phyloP scores from a whole-genome alignment of 2,329 filamentous ascomycete genomes.

The Sporothrix curviconia region DNA sequence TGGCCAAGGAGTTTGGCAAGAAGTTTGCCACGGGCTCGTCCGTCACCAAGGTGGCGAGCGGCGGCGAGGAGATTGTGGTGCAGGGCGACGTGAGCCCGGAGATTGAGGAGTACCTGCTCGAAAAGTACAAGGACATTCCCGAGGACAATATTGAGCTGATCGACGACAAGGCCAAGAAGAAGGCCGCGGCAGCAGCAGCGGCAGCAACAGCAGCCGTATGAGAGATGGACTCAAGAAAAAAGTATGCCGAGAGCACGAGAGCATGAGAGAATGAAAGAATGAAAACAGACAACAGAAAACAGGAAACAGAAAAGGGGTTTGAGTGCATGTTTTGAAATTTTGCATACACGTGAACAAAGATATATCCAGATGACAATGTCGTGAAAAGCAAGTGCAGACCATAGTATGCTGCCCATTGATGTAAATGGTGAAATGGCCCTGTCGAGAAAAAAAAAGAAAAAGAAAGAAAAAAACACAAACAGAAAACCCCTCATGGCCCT shows the following conservation, averaged over 20 bases:
- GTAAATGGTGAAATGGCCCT: neutral
- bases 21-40: slow-evolving; percentile 94
- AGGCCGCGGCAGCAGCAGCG: slow-evolving; percentile 26
- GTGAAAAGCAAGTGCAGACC: neutral
- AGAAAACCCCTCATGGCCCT: neutral
- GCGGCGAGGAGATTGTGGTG: slow-evolving; percentile 93
- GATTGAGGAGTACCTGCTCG: slow-evolving; percentile 81
- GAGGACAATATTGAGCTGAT: slow-evolving; percentile 93
- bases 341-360: too few species aligned
- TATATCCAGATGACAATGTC: too few species aligned
- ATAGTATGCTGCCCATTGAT: neutral
- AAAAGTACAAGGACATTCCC: slow-evolving; percentile 84
- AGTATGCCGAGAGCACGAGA: too few species aligned
- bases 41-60: slow-evolving; percentile 80
- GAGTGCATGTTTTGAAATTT: too few species aligned
- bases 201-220: neutral
- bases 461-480: neutral
- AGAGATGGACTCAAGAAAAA: too few species aligned
- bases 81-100: slow-evolving; percentile 96
- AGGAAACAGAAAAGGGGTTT: too few species aligned
- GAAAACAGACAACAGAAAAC: too few species aligned
- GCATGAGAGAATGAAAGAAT: too few species aligned
- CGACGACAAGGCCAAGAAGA: slow-evolving; percentile 95
- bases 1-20: slow-evolving; percentile 95
- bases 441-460: neutral